Conservation (phyloP, 441 rosid species). For the Brassica hybrid region DNA sequence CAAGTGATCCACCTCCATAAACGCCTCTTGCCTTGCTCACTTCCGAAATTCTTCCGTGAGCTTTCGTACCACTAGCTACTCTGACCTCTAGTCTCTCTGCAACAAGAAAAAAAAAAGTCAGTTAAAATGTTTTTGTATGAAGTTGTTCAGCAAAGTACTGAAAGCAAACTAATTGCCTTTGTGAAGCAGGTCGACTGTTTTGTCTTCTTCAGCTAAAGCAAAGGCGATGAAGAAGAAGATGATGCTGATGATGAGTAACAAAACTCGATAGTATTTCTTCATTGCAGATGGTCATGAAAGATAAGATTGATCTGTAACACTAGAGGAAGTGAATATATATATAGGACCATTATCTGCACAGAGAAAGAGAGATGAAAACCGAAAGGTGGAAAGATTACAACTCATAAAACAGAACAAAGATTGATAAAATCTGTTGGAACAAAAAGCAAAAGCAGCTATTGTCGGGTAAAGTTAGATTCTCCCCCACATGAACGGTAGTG, state of each 20-base stretch:
- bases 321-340: neutral
- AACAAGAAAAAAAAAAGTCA: neutral
- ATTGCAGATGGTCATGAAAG: constrained; percentile 3
- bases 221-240: constrained; percentile 17
- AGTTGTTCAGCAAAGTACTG: neutral
- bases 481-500: constrained; percentile 16
- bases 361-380: neutral
- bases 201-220: constrained; percentile 26
- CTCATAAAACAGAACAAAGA: constrained; percentile 16
- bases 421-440: neutral
- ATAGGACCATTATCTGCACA: neutral
- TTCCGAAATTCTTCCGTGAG: constrained; percentile 27
- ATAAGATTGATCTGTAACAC: neutral
- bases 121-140: neutral
- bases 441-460: constrained; percentile 30
- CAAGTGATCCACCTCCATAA: constrained; percentile 50
- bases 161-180: constrained; percentile 19
- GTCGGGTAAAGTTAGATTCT: constrained; percentile 34
- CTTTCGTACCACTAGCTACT: neutral
- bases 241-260: constrained; percentile 12
- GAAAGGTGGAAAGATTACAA: constrained; percentile 14
- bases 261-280: neutral
- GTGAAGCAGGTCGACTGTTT: constrained; percentile 2
- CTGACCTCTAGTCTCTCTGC: constrained; percentile 14
- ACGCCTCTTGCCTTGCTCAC: constrained; percentile 42